phyloP scores from a whole-genome alignment of 768 basidiomycete species.

The Boletus sp. region DNA sequence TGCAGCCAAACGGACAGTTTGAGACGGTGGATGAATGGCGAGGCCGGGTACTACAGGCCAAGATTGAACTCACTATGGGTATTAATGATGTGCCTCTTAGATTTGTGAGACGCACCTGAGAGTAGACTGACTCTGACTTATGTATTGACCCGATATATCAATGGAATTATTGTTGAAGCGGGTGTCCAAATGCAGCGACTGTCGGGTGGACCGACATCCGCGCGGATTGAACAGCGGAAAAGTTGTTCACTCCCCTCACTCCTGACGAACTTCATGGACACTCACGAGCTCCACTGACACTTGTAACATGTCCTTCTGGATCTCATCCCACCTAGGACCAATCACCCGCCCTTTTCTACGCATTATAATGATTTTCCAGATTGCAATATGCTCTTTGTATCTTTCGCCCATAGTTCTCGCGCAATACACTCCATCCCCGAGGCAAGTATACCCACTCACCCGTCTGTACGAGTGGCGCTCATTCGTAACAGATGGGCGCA shows the following conservation, averaged over 20 bases:
- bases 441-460: constrained; percentile 11
- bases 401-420: constrained; percentile 17
- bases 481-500: constrained; percentile 77
- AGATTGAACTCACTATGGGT: constrained; percentile 13
- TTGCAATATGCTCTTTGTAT: constrained; percentile 11
- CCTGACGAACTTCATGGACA: constrained; percentile 20
- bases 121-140: not conserved
- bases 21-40: constrained; percentile 26
- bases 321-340: not conserved
- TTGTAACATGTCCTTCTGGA: constrained; percentile 15
- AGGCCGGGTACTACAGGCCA: constrained; percentile 20
- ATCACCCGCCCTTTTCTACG: not conserved
- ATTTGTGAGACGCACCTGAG: constrained; percentile 16
- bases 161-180: too few species aligned
- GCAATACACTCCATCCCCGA: constrained; percentile 26
- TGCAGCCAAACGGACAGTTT: constrained; percentile 4
- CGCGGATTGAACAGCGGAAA: constrained; percentile 2
- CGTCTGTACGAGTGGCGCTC: not conserved
- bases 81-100: constrained; percentile 23
- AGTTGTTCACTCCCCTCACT: not conserved
- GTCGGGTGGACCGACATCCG: not conserved
- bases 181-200: constrained; percentile 13
- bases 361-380: constrained; percentile 7
- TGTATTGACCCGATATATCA: too few species aligned
- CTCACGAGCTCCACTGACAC: constrained; percentile 9